Base-by-base conservation (phyloP, 179 eudicot species). In the Heliamphora ciliata region DNA sequence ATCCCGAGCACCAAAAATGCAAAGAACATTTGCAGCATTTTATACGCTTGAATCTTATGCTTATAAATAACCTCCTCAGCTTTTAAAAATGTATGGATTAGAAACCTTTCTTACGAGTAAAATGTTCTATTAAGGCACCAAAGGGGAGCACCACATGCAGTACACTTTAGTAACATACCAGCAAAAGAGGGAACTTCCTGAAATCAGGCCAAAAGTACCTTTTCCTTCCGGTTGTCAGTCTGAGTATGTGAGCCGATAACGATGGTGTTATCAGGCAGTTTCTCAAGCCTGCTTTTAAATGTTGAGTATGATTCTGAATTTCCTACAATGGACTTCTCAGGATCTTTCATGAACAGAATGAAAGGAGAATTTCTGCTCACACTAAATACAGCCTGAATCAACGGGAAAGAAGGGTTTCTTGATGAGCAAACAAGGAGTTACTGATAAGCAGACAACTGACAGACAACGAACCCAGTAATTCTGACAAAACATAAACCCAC, bases 211-310 rank as follows among this genome's bases (percentile, higher is more conserved):
- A 82, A 21, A 67, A 81, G 83, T 79, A 94, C 99, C 97, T 96
- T 96, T 86, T 96, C 99, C 85, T 96, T 94, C 24, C 96, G 92
- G 80, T 81, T 92, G 87, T 96, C 97, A 50, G 86, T 83, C 81
- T 96, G 97, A 74, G 98, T 91, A 75, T 92, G 93, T 47, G 99
- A 96, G 54, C 94, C 98, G 84, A 96, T 96, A 52, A 96, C 87
- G 66, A 96, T 87, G 80, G 90, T 92, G 84, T 94, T 96, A 80
- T 88, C 93, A 72, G 98, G 94, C 80, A 94, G 93, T 83, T 90
- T 89, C 70, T 94, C 98, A 83, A 96, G 90, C 90, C 85, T 90
- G 89, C 76, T 87, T 87, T 85, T 96, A 83, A 90, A 92, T 65
- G 92, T 83, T 77, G 96, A 75, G 87, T 85, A 91, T 72, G 92